Conservation (phyloP, 225 moss, liverwort and hornwort genomes). For the Physcomitrellopsis africana region DNA sequence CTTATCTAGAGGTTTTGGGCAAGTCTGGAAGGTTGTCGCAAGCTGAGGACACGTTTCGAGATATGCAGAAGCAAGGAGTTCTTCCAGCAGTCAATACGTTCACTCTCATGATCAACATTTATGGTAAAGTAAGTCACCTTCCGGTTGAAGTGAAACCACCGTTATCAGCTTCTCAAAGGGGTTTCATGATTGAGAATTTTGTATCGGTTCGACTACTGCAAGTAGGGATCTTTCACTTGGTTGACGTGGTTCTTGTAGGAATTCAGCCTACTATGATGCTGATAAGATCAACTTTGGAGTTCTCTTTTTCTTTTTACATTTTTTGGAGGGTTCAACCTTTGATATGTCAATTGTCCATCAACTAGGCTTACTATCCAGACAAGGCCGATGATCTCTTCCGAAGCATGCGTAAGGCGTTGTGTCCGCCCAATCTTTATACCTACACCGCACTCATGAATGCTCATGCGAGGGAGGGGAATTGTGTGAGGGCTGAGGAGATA, state of each 20-base stretch:
- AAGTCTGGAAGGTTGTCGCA: conserved; percentile 73
- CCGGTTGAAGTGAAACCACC: not conserved
- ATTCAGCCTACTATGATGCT: conserved; percentile 4
- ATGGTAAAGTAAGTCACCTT: conserved; percentile 81
- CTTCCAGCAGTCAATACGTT: conserved; percentile 75
- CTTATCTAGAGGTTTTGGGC: conserved; percentile 72
- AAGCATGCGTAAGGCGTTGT: conserved; percentile 64
- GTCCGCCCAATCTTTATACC: conserved; percentile 77
- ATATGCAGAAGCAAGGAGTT: conserved; percentile 65
- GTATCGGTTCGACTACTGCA: conserved; percentile 10
- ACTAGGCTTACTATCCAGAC: conserved; percentile 77
- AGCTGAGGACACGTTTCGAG: conserved; percentile 71
- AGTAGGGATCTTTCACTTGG: not conserved
- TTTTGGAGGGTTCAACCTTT: not conserved
- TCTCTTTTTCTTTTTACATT: too few relatives aligned
- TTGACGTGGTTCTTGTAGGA: not conserved
- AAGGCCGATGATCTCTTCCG: conserved; percentile 75
- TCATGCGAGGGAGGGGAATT: conserved; percentile 81
- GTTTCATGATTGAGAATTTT: not conserved
- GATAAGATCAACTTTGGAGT: too few relatives aligned
- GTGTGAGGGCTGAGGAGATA: conserved; percentile 80
- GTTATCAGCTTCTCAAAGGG: not conserved
- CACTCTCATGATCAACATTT: conserved; percentile 88
- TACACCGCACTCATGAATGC: conserved; percentile 94
- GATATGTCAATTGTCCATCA: not conserved